A percentile compares a stretch with the other conserved stretches of the same genome.
phyloP scores from a whole-genome alignment of 192 early-diverging fungal genomes.

The Backusella macrospora region DNA sequence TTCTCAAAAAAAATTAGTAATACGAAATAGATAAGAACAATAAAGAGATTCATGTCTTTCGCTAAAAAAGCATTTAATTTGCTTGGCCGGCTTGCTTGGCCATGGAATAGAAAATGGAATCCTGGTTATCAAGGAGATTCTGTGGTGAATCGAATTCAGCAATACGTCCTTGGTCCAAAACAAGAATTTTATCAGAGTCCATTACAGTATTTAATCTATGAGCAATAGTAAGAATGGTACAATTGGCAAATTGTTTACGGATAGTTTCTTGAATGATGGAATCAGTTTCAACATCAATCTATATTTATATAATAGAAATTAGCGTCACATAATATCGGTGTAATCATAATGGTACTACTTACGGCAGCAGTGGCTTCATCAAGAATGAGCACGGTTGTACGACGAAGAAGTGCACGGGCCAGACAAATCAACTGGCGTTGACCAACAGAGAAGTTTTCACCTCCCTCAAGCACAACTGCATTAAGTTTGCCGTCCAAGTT shows the following conservation, averaged over 20 bases:
- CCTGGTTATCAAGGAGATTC: conserved; percentile 52
- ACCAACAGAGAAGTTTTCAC: conserved; percentile 84
- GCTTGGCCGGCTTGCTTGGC: conserved; percentile 50
- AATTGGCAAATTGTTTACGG: conserved; percentile 68
- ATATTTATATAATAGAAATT: conserved; percentile 11
- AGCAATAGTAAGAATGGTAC: conserved; percentile 83
- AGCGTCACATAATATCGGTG: background rate
- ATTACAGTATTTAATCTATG: conserved; percentile 75
- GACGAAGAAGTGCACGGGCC: conserved; percentile 70
- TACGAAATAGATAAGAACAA: background rate
- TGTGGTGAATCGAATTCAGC: conserved; percentile 74
- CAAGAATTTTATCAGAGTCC: conserved; percentile 69
- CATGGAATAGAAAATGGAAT: conserved; percentile 48
- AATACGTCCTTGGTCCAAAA: conserved; percentile 73
- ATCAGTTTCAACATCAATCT: conserved; percentile 62
- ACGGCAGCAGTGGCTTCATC: conserved; percentile 87
- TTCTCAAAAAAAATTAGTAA: background rate
- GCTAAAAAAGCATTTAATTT: conserved; percentile 18
- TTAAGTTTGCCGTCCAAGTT: conserved; percentile 70
- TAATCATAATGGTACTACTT: conserved; percentile 2
- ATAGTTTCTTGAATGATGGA: conserved; percentile 76
- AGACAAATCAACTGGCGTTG: conserved; percentile 71
- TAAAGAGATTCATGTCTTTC: background rate
- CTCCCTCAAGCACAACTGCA: conserved; percentile 70
- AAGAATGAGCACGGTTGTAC: conserved; percentile 73